Evolutionary conservation across 2,329 filamentous ascomycete species (phyloP).

Genomic region (Acrodontium crateriforme): DNA sequence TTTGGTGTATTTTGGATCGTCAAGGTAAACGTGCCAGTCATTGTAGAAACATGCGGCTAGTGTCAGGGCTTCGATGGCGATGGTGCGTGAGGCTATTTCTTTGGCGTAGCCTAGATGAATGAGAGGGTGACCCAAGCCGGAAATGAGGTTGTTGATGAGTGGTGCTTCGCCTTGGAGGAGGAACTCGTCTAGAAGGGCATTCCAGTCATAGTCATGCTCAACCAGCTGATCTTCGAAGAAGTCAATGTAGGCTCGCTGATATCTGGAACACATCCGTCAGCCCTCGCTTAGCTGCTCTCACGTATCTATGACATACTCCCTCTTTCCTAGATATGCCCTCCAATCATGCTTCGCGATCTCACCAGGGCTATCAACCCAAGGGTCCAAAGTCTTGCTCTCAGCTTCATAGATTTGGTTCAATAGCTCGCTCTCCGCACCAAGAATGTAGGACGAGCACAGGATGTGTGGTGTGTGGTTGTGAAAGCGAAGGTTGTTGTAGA

Average conservation of each 20-base stretch:
- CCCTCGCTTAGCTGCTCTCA: too few species aligned
- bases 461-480: slow-evolving; percentile 78
- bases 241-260: slow-evolving; percentile 83
- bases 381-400: slow-evolving; percentile 56
- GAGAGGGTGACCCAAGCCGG: slow-evolving; percentile 75
- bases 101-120: slow-evolving; percentile 92
- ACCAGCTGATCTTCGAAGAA: slow-evolving; percentile 91
- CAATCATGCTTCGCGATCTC: slow-evolving; percentile 78
- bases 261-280: slow-evolving; percentile 32
- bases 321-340: slow-evolving; percentile 68
- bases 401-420: slow-evolving; percentile 70
- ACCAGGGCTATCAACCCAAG: slow-evolving; percentile 71
- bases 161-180: slow-evolving; percentile 62
- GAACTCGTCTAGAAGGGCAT: slow-evolving; percentile 59
- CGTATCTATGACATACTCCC: slow-evolving; percentile 34
- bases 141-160: slow-evolving; percentile 65
- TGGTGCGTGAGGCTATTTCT: slow-evolving; percentile 70
- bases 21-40: slow-evolving; percentile 47
- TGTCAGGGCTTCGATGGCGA: slow-evolving; percentile 78
- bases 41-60: slow-evolving; percentile 49
- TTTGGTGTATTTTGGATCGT: slow-evolving; percentile 57
- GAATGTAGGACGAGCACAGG: slow-evolving; percentile 70
- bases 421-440: slow-evolving; percentile 61
- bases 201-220: slow-evolving; percentile 69
- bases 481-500: slow-evolving; percentile 60